A percentile compares a stretch with the other conserved stretches of the same genome.
phyloP scores from a whole-genome alignment of 257 asterid species.

The Sherardia arvensis region DNA sequence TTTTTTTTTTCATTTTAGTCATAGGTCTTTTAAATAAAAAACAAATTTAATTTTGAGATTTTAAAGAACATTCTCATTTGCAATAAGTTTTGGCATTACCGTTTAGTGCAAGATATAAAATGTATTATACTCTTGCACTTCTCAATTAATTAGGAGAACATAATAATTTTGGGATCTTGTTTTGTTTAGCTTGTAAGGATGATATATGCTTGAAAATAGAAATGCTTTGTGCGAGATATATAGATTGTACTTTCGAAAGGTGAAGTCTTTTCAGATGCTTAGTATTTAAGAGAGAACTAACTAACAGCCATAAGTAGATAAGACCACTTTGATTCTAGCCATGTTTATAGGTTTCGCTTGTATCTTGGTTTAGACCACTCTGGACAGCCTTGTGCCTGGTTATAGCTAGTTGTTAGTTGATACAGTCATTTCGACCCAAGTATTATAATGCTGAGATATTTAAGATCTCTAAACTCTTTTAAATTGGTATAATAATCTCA shows the following conservation, averaged over 20 bases:
- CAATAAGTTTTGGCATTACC: neutral
- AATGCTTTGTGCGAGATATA: neutral
- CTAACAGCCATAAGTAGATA: too few species aligned
- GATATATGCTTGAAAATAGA: neutral
- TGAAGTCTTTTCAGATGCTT: too few species aligned
- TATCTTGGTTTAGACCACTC: neutral
- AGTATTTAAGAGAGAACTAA: too few species aligned
- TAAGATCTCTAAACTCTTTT: neutral
- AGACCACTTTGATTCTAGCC: neutral
- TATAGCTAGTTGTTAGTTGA: too few species aligned
- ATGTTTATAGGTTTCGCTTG: neutral
- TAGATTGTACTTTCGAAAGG: neutral
- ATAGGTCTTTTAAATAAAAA: neutral
- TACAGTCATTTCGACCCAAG: neutral
- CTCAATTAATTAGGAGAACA: neutral
- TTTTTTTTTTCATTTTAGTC: neutral
- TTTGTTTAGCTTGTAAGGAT: neutral
- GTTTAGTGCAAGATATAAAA: neutral
- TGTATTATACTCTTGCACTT: neutral
- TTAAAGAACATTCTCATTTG: neutral
- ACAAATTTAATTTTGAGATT: neutral
- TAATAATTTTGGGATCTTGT: neutral
- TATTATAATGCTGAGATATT: neutral
- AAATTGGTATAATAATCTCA: neutral
- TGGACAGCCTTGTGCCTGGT: conserved; percentile 1